phyloP scores from a whole-genome alignment of 257 asterid species.

The Penstemon barbatus region DNA sequence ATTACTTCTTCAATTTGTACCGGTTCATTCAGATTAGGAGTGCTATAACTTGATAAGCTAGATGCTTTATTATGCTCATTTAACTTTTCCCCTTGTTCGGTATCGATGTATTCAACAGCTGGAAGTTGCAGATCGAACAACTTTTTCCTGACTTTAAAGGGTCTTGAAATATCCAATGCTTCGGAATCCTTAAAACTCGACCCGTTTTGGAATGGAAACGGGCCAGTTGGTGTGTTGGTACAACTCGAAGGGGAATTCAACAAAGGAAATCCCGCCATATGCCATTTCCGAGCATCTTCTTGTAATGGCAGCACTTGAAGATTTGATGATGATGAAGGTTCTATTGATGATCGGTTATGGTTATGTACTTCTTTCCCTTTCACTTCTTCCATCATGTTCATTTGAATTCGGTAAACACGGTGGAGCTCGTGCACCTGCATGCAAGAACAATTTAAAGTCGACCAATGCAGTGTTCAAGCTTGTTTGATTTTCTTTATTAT shows the following conservation, averaged over 20 bases:
- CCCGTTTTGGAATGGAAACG: constrained; percentile 47
- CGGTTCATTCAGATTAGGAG: constrained; percentile 76
- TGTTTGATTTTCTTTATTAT: no score
- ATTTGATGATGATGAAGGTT: constrained; percentile 78
- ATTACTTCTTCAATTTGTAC: constrained; percentile 53
- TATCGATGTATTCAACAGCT: constrained; percentile 71
- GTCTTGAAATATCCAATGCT: constrained; percentile 58
- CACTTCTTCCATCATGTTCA: constrained; percentile 87
- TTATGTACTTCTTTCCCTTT: constrained; percentile 45
- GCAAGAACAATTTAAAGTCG: neutral
- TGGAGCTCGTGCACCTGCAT: constrained; percentile 82
- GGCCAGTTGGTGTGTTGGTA: constrained; percentile 44
- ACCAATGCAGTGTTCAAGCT: no score
- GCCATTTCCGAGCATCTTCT: constrained; percentile 76
- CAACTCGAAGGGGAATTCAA: constrained; percentile 72
- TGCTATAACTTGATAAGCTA: constrained; percentile 30
- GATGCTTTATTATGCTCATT: constrained; percentile 32
- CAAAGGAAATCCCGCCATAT: constrained; percentile 51
- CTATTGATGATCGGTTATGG: constrained; percentile 49
- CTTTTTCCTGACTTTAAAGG: constrained; percentile 78
- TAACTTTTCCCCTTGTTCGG: constrained; percentile 53
- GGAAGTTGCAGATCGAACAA: constrained; percentile 91
- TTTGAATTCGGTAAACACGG: constrained; percentile 80
- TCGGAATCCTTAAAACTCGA: constrained; percentile 51
- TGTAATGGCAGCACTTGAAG: constrained; percentile 62